Evolutionary conservation across 1,284 basidiomycete genomes (phyloP), one percentile per base, ranked within the genome.

Genomic region (Ustilago loliicola): DNA sequence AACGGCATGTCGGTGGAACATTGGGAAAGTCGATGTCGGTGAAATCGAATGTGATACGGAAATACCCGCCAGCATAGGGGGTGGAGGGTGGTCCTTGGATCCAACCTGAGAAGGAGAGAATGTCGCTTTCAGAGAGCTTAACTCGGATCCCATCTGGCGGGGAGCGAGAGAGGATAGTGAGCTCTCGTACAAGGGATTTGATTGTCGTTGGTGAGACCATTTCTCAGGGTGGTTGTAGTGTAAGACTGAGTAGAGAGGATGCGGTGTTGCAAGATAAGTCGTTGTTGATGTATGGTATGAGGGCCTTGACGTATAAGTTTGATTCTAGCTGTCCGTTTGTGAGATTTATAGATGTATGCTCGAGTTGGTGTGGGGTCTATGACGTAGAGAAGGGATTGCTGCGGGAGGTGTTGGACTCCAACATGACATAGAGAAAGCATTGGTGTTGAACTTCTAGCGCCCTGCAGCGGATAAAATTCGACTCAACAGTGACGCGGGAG

Each of bases 71-170:
- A n/a, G 66, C 91, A 87, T 96, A 98, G 0, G 95, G 95, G 38
- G 95, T 97, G 32, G 93, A 93, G 84, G 93, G 93, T 94, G 79
- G 67, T 25, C 79, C 79, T 11, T 45, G 57, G 8, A 80, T 72
- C 63, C 64, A 77, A 1, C 56, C 66, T 27, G 42, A 45, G 58
- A 80, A 72, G 19, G 64, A 66, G 34, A 79, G 72, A 23, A 79
- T 64, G 50, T 76, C 68, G 34, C 61, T n/a, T 11, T 79, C 77
- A 19, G 68, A 66, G 5, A 79, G 50, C 7, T 56, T 48, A 38
- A 79, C 65, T 11, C 79, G 72, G 17, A 80, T 54, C 23, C 65
- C 67, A 25, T 62, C 48, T 2, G 72, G 63, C 1, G 79, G 79
- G 9, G 17, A 48, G 19, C 29, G 36, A 38, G 54, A 51, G 3